These are phyloP conservation scores for Fusarium veterinarium DNA, from an alignment of 2,329 filamentous ascomycete genomes.

Conservation along the genomic window DNA sequence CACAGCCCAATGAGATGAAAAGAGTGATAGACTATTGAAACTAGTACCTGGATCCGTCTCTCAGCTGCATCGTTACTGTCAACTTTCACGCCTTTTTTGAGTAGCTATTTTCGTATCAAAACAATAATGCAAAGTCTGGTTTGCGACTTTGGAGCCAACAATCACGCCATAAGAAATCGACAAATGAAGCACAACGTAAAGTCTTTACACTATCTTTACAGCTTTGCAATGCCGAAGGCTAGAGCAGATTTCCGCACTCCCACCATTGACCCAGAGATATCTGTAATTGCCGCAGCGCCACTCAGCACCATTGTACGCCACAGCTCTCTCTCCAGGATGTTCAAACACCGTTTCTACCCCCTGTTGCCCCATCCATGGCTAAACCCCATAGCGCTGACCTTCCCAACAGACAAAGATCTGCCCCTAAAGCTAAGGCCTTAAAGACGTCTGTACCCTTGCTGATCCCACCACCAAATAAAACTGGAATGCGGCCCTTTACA, in stretches of 20 bases:
- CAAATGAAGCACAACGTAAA: too few relatives aligned
- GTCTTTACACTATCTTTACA: accelerated
- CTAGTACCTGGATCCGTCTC: background rate
- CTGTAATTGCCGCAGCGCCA: background rate
- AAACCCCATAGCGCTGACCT: background rate
- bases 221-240: background rate
- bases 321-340: background rate
- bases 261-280: accelerated
- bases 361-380: background rate
- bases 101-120: background rate
- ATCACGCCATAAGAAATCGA: background rate
- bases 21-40: background rate
- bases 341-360: background rate
- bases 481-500: accelerated
- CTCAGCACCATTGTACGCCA: background rate
- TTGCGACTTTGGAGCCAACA: too few relatives aligned
- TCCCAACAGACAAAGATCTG: background rate
- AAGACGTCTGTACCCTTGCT: background rate
- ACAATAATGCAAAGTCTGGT: too few relatives aligned
- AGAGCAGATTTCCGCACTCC: accelerated
- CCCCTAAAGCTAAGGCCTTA: background rate
- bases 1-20: background rate
- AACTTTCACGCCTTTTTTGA: background rate
- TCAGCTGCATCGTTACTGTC: background rate
- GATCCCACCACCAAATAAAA: background rate